These are phyloP conservation scores for Puccinia hordei DNA, from an alignment of 1,284 basidiomycete genomes.

Conservation along the genomic window DNA sequence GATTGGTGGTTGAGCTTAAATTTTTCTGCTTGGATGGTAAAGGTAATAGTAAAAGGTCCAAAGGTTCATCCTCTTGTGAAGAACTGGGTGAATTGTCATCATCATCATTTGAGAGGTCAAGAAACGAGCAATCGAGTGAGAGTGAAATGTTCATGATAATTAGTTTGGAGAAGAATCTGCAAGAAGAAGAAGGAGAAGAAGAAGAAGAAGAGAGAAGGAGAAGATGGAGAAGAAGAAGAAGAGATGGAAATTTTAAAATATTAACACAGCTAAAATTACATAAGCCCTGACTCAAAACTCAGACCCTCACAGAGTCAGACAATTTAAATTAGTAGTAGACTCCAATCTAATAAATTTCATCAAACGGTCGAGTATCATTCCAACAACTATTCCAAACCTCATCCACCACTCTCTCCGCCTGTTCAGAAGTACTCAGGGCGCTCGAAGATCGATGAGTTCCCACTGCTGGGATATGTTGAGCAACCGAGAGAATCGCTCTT, in stretches of 20 bases:
- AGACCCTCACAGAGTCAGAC: too few species aligned
- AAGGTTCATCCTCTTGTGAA: slow-evolving; percentile 19
- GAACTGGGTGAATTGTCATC: slow-evolving; percentile 4
- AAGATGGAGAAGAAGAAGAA: too few species aligned
- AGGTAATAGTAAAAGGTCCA: not conserved
- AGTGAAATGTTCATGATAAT: not conserved
- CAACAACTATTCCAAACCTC: slow-evolving; percentile 50
- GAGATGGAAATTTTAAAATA: too few species aligned
- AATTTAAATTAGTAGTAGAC: too few species aligned
- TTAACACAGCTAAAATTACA: too few species aligned
- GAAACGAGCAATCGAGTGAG: slow-evolving; percentile 19
- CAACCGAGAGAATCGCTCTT: slow-evolving; percentile 37
- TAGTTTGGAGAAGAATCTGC: too few species aligned
- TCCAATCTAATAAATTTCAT: slow-evolving; percentile 46
- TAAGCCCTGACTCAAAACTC: too few species aligned
- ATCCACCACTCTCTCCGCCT: slow-evolving; percentile 37
- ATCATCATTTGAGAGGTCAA: not conserved
- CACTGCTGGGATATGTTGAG: slow-evolving; percentile 21
- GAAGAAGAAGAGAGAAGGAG: not conserved
- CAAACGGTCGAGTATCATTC: slow-evolving; percentile 50
- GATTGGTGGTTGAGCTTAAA: too few species aligned
- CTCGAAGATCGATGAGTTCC: not conserved
- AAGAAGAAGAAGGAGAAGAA: not conserved
- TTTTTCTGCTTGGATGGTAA: not conserved
- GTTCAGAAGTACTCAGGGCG: not conserved